A percentile compares a stretch with the other conserved stretches of the same genome.
Conservation (phyloP, 139 green algal species). For the Chlamydomonas schloesseri region DNA sequence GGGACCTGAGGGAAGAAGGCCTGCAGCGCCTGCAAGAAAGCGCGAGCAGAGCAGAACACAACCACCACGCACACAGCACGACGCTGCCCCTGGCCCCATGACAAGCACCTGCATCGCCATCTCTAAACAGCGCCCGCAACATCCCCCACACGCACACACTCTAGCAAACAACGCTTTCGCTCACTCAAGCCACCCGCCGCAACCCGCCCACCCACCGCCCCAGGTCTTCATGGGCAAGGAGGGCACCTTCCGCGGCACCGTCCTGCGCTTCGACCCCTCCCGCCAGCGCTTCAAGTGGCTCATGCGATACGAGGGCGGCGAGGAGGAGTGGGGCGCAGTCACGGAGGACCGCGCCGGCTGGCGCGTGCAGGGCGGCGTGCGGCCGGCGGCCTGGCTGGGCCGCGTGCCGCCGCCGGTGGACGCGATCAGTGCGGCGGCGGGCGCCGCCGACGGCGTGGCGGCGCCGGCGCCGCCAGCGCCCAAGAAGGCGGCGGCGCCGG, state of each 20-base stretch:
- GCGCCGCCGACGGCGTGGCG: background rate
- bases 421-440: background rate
- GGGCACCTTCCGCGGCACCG: conserved; percentile 19
- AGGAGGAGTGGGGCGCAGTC: conserved; percentile 42
- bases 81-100: too few species aligned
- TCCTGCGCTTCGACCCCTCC: conserved; percentile 21
- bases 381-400: conserved; percentile 1
- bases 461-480: background rate
- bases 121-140: too few species aligned
- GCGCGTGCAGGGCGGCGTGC: conserved; percentile 16
- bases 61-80: too few species aligned
- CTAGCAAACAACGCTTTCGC: too few species aligned
- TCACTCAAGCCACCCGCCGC: too few species aligned
- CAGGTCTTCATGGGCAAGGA: conserved; percentile 30
- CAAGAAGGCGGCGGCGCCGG: background rate
- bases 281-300: conserved; percentile 21
- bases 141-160: too few species aligned
- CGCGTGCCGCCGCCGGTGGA: background rate
- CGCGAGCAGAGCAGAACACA: too few species aligned
- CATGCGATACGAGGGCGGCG: conserved; percentile 33
- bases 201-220: too few species aligned
- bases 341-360: conserved; percentile 28
- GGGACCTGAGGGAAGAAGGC: too few species aligned
- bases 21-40: too few species aligned
- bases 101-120: too few species aligned